Conservation (phyloP, 148 eudicot species). For the Rhododendron simsii region DNA sequence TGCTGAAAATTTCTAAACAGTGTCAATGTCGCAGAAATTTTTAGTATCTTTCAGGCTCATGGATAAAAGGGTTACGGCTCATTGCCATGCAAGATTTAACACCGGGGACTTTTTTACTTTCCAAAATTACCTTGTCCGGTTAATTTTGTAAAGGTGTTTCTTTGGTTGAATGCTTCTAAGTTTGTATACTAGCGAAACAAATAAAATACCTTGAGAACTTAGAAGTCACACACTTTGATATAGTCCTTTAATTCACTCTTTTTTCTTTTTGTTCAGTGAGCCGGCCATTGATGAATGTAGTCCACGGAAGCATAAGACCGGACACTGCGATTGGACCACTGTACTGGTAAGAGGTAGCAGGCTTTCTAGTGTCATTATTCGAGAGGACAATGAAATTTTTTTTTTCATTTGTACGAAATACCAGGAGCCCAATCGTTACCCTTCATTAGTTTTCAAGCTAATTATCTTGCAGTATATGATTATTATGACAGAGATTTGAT, state of each 20-base stretch:
- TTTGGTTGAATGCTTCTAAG: background rate
- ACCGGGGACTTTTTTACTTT: background rate
- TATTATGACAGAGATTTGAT: background rate
- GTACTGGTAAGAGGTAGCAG: conserved; percentile 49
- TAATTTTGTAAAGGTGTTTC: background rate
- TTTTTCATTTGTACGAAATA: background rate
- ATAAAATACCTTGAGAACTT: background rate
- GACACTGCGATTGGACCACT: conserved; percentile 68
- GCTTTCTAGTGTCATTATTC: background rate
- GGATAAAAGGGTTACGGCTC: background rate
- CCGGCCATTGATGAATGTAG: conserved; percentile 71
- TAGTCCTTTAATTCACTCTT: background rate
- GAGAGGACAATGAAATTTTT: background rate
- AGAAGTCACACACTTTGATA: background rate
- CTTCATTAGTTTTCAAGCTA: background rate
- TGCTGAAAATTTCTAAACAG: background rate
- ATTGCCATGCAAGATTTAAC: background rate
- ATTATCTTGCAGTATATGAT: background rate
- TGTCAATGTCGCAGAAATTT: background rate
- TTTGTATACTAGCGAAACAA: background rate
- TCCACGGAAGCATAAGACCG: conserved; percentile 42
- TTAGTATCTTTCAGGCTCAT: background rate
- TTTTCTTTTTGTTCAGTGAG: conserved; percentile 54
- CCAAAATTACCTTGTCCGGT: background rate
- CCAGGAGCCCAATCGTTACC: background rate